Percentiles rank a stretch among this genome's conserved stretches.
phyloP scores from a whole-genome alignment of 2,329 filamentous ascomycete species.

The Raffaelea albimanens region DNA sequence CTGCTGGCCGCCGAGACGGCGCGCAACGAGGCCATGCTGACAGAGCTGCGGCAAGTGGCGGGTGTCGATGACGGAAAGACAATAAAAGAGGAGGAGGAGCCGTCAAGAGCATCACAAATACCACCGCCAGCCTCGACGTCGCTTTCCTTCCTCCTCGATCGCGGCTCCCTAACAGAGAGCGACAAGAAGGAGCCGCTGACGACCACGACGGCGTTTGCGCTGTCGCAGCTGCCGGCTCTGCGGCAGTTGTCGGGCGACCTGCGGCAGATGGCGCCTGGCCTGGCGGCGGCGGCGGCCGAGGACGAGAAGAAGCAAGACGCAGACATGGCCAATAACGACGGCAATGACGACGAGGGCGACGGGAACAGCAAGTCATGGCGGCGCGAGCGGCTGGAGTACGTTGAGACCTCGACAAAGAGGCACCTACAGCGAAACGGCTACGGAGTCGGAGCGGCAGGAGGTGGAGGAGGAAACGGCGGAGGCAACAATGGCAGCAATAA shows the following conservation, averaged over 20 bases:
- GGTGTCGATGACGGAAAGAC: constrained; percentile 20
- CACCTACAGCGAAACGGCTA: constrained; percentile 60
- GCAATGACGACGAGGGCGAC: constrained; percentile 10
- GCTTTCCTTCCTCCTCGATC: constrained; percentile 50
- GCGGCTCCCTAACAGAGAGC: constrained; percentile 39
- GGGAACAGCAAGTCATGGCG: constrained; percentile 42
- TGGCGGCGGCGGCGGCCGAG: constrained; percentile 27
- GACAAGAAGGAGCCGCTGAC: constrained; percentile 48
- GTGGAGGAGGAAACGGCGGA: background rate
- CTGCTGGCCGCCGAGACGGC: constrained; percentile 60
- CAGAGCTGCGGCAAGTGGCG: constrained; percentile 44
- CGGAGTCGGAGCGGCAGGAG: constrained; percentile 29
- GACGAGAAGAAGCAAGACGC: constrained; percentile 10
- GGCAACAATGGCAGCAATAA: constrained; percentile 31
- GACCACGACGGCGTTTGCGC: constrained; percentile 67
- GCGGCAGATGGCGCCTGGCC: constrained; percentile 54
- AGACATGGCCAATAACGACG: background rate
- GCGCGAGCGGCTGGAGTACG: constrained; percentile 67
- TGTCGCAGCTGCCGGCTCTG: constrained; percentile 75
- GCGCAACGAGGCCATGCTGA: constrained; percentile 63
- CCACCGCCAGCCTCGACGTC: constrained; percentile 8
- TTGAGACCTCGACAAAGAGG: constrained; percentile 68
- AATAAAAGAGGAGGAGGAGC: constrained; percentile 12
- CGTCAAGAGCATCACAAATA: constrained; percentile 11
- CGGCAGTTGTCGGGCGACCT: constrained; percentile 54